Percentiles rank a stretch among this genome's conserved stretches.
phyloP scores from a whole-genome alignment of 169 alveolate genomes.

The Plasmodium reichenowi region DNA sequence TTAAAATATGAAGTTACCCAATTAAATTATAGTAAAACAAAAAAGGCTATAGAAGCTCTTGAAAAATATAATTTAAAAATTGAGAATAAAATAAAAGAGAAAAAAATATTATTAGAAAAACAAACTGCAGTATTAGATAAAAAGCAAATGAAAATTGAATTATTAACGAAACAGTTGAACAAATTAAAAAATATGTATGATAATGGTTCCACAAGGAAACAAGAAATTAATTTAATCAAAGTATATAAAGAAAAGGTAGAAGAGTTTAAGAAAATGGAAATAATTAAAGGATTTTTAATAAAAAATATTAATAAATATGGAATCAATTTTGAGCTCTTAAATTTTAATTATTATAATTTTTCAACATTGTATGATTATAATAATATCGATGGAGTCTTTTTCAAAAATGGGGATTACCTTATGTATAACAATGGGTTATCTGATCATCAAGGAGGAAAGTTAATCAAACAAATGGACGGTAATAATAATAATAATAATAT shows the following conservation, averaged over 20 bases:
- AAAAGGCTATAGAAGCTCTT: constrained; percentile 61
- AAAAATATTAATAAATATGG: constrained; percentile 52
- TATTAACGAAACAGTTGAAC: constrained; percentile 5
- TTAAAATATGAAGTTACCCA: constrained; percentile 39
- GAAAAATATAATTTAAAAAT: constrained; percentile 38
- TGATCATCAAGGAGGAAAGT: background rate
- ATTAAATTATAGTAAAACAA: constrained; percentile 45
- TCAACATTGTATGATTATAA: constrained; percentile 36
- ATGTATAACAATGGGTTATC: background rate
- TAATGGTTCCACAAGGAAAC: constrained; percentile 45
- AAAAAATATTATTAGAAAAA: constrained; percentile 27
- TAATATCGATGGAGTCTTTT: constrained; percentile 4
- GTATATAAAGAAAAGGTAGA: constrained; percentile 19
- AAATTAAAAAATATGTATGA: constrained; percentile 22
- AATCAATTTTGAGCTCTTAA: constrained; percentile 40
- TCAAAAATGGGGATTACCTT: background rate
- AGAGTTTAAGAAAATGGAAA: constrained; percentile 29
- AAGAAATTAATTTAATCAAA: constrained; percentile 24
- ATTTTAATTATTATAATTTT: constrained; percentile 38
- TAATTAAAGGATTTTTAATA: constrained; percentile 19
- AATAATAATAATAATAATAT: background rate
- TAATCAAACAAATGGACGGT: background rate
- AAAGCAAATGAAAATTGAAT: constrained; percentile 13
- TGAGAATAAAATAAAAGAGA: constrained; percentile 29
- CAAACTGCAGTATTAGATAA: constrained; percentile 20